A percentile compares a stretch with the other conserved stretches of the same genome.
These are phyloP conservation scores for Fusarium ramigenum DNA, from an alignment of 2,329 filamentous ascomycete genomes.

Conservation along the genomic window DNA sequence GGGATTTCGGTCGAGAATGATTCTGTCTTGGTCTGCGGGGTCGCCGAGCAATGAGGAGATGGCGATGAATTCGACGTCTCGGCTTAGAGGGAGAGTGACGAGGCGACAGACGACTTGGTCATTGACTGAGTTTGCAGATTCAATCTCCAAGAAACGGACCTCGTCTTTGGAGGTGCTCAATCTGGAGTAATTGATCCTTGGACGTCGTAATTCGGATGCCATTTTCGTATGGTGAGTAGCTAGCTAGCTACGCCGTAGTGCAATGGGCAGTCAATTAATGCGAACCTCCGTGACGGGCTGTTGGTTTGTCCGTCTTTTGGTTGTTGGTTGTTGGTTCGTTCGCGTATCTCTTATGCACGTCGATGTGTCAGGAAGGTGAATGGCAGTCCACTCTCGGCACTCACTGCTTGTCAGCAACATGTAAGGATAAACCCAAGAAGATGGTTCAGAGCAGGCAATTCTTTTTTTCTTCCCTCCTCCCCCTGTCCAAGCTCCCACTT, in stretches of 20 bases:
- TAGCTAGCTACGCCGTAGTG: background rate
- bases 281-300: background rate
- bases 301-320: background rate
- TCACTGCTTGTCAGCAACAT: background rate
- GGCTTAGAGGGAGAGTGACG: constrained; percentile 42
- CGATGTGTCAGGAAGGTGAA: background rate
- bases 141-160: constrained; percentile 48
- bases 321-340: background rate
- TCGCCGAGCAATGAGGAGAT: constrained; percentile 46
- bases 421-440: background rate
- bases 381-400: background rate
- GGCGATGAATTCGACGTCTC: constrained; percentile 42
- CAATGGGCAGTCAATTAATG: background rate
- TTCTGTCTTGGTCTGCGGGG: constrained; percentile 42
- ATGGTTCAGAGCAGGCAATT: constrained; percentile 2
- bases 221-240: constrained; percentile 7
- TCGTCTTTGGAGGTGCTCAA: constrained; percentile 34
- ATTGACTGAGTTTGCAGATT: constrained; percentile 39
- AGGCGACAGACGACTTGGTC: constrained; percentile 48
- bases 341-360: background rate
- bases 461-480: background rate
- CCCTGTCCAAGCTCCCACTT: constrained; percentile 3
- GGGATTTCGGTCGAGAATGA: constrained; percentile 42
- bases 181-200: constrained; percentile 25
- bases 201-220: constrained; percentile 6